Percentiles rank a stretch among this genome's conserved stretches.
Evolutionary conservation across 1,139 yeast genomes (phyloP).

Genomic region (Suhomyces bokatorum): DNA sequence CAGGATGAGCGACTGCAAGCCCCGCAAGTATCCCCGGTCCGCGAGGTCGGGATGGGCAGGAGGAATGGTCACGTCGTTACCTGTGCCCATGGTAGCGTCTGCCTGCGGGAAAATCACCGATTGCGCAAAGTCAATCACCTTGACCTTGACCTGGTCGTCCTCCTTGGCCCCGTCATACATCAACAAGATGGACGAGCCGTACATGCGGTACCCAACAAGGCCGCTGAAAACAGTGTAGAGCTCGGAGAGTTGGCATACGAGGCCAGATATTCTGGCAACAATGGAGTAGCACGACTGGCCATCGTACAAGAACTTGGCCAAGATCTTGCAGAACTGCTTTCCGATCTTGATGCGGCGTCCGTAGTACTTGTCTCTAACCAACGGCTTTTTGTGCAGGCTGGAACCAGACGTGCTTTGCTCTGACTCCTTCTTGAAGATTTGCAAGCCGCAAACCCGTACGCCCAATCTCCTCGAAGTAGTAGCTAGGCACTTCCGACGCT

Average conservation of each 20-base stretch:
- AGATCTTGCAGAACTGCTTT: conserved; percentile 68
- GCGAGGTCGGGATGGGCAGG: conserved; percentile 65
- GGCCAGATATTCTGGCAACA: conserved; percentile 64
- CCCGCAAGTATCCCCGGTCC: conserved; percentile 85
- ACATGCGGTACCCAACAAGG: conserved; percentile 80
- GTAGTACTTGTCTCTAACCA: conserved; percentile 84
- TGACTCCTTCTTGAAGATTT: conserved; percentile 29
- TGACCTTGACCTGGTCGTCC: conserved; percentile 47
- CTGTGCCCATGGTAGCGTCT: conserved; percentile 24
- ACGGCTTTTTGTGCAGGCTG: conserved; percentile 15
- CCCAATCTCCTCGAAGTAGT: conserved; percentile 87
- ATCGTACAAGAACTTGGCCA: conserved; percentile 78
- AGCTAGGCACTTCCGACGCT: conserved; percentile 71
- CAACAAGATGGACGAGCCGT: conserved; percentile 84
- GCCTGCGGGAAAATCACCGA: conserved; percentile 74
- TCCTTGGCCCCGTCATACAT: conserved; percentile 75
- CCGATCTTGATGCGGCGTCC: conserved; percentile 83
- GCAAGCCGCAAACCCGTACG: conserved; percentile 94
- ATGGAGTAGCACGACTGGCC: conserved; percentile 62
- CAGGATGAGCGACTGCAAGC: conserved; percentile 63
- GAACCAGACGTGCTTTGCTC: conserved; percentile 2
- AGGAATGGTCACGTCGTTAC: conserved; percentile 41
- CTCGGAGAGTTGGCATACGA: conserved; percentile 60
- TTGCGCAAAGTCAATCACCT: conserved; percentile 94
- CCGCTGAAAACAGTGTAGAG: conserved; percentile 54